phyloP scores from a whole-genome alignment of 495 filamentous ascomycete genomes.

The Ascodesmis nigricans region DNA sequence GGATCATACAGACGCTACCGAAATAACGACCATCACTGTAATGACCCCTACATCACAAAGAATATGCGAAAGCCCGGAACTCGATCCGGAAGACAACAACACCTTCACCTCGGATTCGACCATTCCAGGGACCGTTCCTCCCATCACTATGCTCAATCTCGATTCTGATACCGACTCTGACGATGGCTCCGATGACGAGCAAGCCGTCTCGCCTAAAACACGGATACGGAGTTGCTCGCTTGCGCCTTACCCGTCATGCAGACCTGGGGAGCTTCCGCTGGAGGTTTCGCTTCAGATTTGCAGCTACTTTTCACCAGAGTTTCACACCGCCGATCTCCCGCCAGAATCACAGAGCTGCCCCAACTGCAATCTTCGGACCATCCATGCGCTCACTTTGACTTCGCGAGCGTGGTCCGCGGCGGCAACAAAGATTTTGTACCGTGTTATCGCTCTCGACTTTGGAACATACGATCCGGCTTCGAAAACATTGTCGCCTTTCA shows the following conservation, averaged over 20 bases:
- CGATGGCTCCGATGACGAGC: no score
- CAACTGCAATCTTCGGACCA: slow-evolving; percentile 2
- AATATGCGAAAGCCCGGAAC: no score
- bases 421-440: slow-evolving; percentile 1
- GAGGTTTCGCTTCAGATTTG: slow-evolving; percentile 5
- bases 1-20: neutral
- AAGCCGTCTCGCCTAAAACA: no score
- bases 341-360: neutral
- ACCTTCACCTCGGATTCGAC: slow-evolving; percentile 3
- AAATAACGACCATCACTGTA: slow-evolving; percentile 3
- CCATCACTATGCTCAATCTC: slow-evolving; percentile 5
- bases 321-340: slow-evolving; percentile 2
- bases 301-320: slow-evolving; percentile 2
- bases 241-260: no score
- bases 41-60: slow-evolving; percentile 2
- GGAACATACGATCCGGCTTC: slow-evolving; percentile 4
- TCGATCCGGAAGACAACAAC: neutral
- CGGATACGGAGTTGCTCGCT: no score
- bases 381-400: slow-evolving; percentile 1
- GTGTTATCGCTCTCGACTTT: slow-evolving; percentile 3
- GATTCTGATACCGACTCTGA: slow-evolving; percentile 4
- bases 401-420: slow-evolving; percentile 2
- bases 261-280: slow-evolving; percentile 1
- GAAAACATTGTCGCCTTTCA: slow-evolving; percentile 3
- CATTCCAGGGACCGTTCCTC: neutral